phyloP scores from a whole-genome alignment of 2,329 filamentous ascomycete genomes.

The Fusarium sambucinum region DNA sequence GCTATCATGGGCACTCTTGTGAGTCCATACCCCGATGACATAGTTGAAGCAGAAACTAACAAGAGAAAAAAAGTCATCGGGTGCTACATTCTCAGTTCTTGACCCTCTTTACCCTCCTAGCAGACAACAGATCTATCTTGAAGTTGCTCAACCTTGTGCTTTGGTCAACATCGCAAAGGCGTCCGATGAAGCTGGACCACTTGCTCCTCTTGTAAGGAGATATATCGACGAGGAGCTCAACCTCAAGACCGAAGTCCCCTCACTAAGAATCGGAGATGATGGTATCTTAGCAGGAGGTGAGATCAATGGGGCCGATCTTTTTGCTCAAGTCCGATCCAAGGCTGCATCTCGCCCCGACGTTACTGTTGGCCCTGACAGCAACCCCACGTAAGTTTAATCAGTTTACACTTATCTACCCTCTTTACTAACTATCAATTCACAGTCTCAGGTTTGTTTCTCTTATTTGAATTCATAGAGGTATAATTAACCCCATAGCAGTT shows the following conservation, averaged over 20 bases:
- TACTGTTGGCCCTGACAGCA: slow-evolving; percentile 80
- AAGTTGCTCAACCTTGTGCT: slow-evolving; percentile 78
- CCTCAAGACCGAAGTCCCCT: slow-evolving; percentile 25
- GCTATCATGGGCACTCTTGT: slow-evolving; percentile 79
- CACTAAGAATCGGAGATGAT: slow-evolving; percentile 15
- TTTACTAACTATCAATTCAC: neutral
- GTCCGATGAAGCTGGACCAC: slow-evolving; percentile 66
- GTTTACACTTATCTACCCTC: neutral
- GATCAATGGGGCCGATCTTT: slow-evolving; percentile 15
- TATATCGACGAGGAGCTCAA: slow-evolving; percentile 19
- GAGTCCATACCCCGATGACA: neutral
- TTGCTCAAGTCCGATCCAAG: slow-evolving; percentile 58
- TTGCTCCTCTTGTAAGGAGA: slow-evolving; percentile 12
- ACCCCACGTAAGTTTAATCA: slow-evolving; percentile 62
- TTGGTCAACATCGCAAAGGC: slow-evolving; percentile 80
- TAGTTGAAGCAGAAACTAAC: neutral
- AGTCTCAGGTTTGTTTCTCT: slow-evolving; percentile 5
- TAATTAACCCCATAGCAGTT: slow-evolving; percentile 55
- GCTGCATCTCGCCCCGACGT: slow-evolving; percentile 73
- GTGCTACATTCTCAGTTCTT: slow-evolving; percentile 33
- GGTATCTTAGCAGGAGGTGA: slow-evolving; percentile 23
- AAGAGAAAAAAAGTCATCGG: slow-evolving; percentile 55
- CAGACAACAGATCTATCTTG: slow-evolving; percentile 70
- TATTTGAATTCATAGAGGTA: neutral
- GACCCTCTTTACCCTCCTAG: slow-evolving; percentile 48